A percentile compares a stretch with the other conserved stretches of the same genome.
These are phyloP conservation scores for Nicotiana undulata DNA, from an alignment of 257 asterid species.

Conservation along the genomic window DNA sequence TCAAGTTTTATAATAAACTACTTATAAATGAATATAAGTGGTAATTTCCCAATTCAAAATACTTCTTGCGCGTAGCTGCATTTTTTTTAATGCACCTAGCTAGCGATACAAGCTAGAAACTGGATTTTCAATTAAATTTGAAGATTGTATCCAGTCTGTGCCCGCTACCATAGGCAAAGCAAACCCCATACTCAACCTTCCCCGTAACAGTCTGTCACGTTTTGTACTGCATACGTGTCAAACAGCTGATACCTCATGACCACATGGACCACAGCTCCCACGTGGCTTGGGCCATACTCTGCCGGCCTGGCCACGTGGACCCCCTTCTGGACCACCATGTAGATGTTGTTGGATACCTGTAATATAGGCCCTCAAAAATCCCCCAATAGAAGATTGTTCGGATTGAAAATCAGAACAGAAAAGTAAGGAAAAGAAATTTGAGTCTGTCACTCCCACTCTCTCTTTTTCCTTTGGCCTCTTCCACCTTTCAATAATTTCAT, in stretches of 20 bases:
- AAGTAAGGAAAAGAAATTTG: not conserved
- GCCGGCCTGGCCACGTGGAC: constrained; percentile 63
- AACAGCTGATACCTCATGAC: constrained; percentile 1
- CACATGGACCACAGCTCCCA: constrained; percentile 77
- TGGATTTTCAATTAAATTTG: no score
- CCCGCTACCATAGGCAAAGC: constrained; percentile 9
- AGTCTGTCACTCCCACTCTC: constrained; percentile 8
- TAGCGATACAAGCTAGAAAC: no score
- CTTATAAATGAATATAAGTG: no score
- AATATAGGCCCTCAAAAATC: not conserved
- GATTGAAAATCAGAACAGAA: not conserved
- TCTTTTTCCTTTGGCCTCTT: constrained; percentile 2
- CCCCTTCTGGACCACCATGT: constrained; percentile 59
- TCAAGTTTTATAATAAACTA: no score
- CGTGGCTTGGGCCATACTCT: constrained; percentile 62
- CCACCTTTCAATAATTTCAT: constrained; percentile 35
- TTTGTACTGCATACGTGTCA: constrained; percentile 30
- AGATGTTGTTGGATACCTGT: not conserved
- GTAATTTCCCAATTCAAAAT: no score
- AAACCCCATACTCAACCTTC: not conserved
- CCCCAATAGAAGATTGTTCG: not conserved
- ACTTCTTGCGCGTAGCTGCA: no score
- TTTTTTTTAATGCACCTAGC: no score
- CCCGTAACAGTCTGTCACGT: constrained; percentile 39
- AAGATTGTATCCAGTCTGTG: not conserved